Conservation (phyloP, 495 filamentous ascomycete genomes). For the Xylaria palmicola region DNA sequence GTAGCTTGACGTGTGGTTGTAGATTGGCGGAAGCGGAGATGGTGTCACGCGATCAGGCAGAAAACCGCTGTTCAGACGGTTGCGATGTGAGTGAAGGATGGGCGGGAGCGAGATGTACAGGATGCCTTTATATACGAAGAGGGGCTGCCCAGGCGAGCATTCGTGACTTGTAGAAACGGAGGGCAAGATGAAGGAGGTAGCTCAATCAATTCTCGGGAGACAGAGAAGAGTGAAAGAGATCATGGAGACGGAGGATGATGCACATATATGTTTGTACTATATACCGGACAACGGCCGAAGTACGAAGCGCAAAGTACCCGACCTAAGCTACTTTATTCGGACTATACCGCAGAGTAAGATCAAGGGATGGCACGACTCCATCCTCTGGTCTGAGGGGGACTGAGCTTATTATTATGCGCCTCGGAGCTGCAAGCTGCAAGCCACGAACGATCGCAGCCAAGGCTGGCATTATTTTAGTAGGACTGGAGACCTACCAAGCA, state of each 20-base stretch:
- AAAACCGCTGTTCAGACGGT: background rate
- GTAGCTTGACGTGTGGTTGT: constrained; percentile 5
- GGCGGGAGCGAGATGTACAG: background rate
- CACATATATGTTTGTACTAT: constrained; percentile 8
- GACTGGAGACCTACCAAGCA: background rate
- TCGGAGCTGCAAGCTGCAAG: constrained; percentile 17
- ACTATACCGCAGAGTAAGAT: background rate
- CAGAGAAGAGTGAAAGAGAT: constrained; percentile 22
- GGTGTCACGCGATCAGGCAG: constrained; percentile 27
- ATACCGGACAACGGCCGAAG: constrained; percentile 21
- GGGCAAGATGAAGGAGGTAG: constrained; percentile 5
- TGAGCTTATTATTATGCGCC: constrained; percentile 6
- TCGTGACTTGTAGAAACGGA: constrained; percentile 9
- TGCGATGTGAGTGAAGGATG: background rate
- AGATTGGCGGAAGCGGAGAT: constrained; percentile 20
- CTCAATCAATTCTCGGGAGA: constrained; percentile 24
- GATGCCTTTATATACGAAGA: background rate
- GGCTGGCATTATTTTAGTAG: background rate
- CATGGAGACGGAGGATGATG: constrained; percentile 2
- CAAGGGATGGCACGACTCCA: background rate
- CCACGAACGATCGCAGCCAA: constrained; percentile 17
- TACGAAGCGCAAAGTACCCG: constrained; percentile 14
- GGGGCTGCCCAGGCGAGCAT: background rate
- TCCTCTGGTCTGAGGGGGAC: background rate
- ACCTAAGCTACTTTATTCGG: background rate